phyloP scores from a whole-genome alignment of 2,329 filamentous ascomycete species.

The Scopulariopsis brevicaulis region DNA sequence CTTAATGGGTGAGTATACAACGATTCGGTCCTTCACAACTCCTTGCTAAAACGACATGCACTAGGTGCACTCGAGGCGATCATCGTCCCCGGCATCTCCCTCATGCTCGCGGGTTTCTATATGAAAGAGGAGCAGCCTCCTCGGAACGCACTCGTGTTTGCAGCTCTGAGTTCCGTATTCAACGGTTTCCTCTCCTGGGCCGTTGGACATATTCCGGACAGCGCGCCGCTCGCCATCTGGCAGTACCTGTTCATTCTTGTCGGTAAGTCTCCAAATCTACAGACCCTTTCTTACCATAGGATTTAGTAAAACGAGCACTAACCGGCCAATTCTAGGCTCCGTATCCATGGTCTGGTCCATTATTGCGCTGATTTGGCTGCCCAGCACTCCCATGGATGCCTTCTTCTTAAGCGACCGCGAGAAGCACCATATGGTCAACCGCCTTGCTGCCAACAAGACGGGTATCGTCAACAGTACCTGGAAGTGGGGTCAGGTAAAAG shows the following conservation, averaged over 20 bases:
- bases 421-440: slow-evolving; percentile 40
- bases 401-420: slow-evolving; percentile 7
- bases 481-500: slow-evolving; percentile 36
- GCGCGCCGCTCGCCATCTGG: slow-evolving; percentile 11
- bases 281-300: too few species aligned
- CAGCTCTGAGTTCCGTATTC: slow-evolving; percentile 9
- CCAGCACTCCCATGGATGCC: slow-evolving; percentile 6
- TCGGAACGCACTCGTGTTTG: not conserved
- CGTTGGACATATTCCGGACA: slow-evolving; percentile 18
- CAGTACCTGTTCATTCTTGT: slow-evolving; percentile 10
- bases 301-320: too few species aligned
- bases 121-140: slow-evolving; percentile 1
- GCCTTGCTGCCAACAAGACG: slow-evolving; percentile 33
- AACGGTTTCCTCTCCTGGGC: slow-evolving; percentile 19
- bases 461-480: slow-evolving; percentile 33
- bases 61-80: slow-evolving; percentile 24
- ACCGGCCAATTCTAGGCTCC: not conserved
- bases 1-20: slow-evolving; percentile 14
- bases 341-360: slow-evolving; percentile 8
- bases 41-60: not conserved
- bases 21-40: slow-evolving; percentile 11
- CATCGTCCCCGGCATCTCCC: slow-evolving; percentile 35
- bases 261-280: not conserved
- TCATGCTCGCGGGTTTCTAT: slow-evolving; percentile 31
- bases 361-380: slow-evolving; percentile 6